Evolutionary conservation across 371 early-diverging fungal genomes (phyloP).

Genomic region (Batrachochytrium dendrobatidis): DNA sequence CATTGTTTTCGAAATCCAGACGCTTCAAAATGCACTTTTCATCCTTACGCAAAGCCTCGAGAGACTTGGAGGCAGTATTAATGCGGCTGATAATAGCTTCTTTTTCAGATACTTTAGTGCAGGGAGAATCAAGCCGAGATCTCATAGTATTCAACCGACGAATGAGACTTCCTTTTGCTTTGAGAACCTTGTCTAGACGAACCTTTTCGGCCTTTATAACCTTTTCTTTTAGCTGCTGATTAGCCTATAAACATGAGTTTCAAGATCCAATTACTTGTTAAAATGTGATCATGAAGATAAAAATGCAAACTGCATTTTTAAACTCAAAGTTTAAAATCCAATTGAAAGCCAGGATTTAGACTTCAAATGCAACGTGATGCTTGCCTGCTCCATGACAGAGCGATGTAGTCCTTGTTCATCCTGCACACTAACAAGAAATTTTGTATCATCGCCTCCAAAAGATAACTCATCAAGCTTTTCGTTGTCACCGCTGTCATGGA

Average conservation of each 20-base stretch:
- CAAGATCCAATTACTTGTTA: too few relatives aligned
- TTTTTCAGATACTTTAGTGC: neutral
- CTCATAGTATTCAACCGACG: neutral
- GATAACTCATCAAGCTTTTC: too few relatives aligned
- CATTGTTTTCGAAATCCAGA: too few relatives aligned
- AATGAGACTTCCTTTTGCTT: neutral
- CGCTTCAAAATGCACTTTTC: neutral
- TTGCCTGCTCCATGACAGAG: slow-evolving; percentile 3
- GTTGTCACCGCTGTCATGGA: neutral
- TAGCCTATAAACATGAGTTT: too few relatives aligned
- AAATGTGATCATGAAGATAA: too few relatives aligned
- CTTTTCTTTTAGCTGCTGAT: neutral
- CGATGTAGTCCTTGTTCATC: neutral
- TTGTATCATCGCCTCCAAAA: neutral
- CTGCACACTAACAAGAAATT: neutral
- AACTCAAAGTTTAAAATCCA: too few relatives aligned
- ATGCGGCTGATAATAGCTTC: neutral
- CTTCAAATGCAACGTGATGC: too few relatives aligned
- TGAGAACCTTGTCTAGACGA: neutral
- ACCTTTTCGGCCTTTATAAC: neutral
- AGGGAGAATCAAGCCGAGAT: neutral
- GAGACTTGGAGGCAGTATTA: neutral
- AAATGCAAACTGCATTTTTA: too few relatives aligned
- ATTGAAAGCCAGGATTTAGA: too few relatives aligned
- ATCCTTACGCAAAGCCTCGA: neutral